Evolutionary conservation across 768 basidiomycete genomes (phyloP).

Genomic region (Dacryopinax spathularia): DNA sequence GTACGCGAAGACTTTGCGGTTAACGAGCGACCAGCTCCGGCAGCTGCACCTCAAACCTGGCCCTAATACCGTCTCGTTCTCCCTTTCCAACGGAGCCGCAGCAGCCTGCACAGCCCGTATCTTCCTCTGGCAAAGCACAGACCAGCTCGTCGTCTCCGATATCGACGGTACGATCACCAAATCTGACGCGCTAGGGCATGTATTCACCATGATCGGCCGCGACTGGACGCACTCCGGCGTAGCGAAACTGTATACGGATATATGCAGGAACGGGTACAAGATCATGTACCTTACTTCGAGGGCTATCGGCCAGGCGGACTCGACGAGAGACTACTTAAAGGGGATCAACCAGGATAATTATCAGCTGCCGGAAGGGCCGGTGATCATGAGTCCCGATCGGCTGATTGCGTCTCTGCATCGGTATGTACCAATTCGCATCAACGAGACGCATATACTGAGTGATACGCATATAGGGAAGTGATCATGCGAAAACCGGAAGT

Average conservation of each 20-base stretch:
- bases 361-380: conserved; percentile 92
- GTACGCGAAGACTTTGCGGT: conserved; percentile 80
- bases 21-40: conserved; percentile 94
- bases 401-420: conserved; percentile 88
- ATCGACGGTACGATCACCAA: conserved; percentile 99
- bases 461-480: conserved; percentile 60
- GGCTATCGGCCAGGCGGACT: conserved; percentile 95
- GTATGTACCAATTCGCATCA: conserved; percentile 30
- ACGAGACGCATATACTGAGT: neutral
- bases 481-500: conserved; percentile 98
- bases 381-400: conserved; percentile 96
- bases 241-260: conserved; percentile 93
- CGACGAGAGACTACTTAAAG: conserved; percentile 85
- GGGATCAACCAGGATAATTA: conserved; percentile 93
- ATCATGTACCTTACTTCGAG: conserved; percentile 95
- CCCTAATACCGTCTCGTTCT: conserved; percentile 84
- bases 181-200: conserved; percentile 93
- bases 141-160: conserved; percentile 84
- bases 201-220: conserved; percentile 93
- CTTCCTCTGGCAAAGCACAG: conserved; percentile 90
- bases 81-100: conserved; percentile 65
- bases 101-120: conserved; percentile 83
- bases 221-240: conserved; percentile 98
- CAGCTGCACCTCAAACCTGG: conserved; percentile 69
- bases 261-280: conserved; percentile 89